Percentiles rank a stretch among this genome's conserved stretches.
phyloP scores from a whole-genome alignment of 2,329 filamentous ascomycete genomes.

The Neurospora sp. region DNA sequence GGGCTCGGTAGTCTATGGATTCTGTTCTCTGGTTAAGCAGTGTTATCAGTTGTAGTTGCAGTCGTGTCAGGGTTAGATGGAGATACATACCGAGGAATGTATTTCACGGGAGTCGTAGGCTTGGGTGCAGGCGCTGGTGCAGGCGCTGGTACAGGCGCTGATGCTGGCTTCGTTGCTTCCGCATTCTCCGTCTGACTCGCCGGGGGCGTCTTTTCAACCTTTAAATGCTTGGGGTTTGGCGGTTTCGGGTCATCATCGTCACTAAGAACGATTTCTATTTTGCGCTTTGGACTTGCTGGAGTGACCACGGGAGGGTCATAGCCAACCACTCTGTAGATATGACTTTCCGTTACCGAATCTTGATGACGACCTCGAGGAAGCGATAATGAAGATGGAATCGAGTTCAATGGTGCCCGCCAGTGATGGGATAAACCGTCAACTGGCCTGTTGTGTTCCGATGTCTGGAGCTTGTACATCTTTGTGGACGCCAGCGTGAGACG shows the following conservation, averaged over 20 bases:
- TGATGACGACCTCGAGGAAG: not conserved
- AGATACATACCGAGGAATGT: not conserved
- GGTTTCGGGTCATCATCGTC: not conserved
- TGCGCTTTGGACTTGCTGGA: not conserved
- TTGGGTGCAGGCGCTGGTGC: not conserved
- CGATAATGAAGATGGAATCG: not conserved
- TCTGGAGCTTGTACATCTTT: slow-evolving; percentile 4
- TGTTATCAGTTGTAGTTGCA: not conserved
- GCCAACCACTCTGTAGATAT: not conserved
- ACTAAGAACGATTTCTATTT: not conserved
- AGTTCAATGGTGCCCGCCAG: slow-evolving; percentile 1
- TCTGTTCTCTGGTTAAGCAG: not conserved
- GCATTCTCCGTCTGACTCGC: not conserved
- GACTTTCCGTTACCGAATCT: not conserved
- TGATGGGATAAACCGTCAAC: slow-evolving; percentile 7
- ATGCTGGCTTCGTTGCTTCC: not conserved
- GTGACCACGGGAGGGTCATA: not conserved
- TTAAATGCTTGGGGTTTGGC: not conserved
- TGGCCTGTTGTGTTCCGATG: not conserved
- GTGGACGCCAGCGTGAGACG: slow-evolving; percentile 16
- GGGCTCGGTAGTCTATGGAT: not conserved
- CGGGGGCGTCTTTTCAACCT: not conserved
- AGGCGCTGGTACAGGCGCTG: not conserved
- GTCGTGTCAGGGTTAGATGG: not conserved
- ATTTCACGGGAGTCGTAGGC: not conserved